Percentiles rank a stretch among this genome's conserved stretches.
phyloP scores from a whole-genome alignment of 306 rosid species.

The Amphicarpaea edgeworthii region DNA sequence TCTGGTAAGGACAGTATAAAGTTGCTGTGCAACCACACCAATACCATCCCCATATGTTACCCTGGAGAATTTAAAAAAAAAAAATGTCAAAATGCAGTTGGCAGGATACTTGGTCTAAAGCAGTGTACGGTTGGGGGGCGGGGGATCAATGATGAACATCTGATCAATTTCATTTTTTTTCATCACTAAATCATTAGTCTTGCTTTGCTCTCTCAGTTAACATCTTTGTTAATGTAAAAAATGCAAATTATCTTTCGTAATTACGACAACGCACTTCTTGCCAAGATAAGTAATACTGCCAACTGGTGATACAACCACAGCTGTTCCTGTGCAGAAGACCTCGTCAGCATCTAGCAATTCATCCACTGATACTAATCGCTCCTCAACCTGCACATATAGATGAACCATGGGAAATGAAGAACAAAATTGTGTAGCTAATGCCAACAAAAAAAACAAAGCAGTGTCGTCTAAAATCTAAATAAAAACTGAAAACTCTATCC shows the following conservation, averaged over 20 bases:
- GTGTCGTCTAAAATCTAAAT: neutral
- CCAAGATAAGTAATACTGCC: conserved; percentile 89
- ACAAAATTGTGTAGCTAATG: conserved; percentile 12
- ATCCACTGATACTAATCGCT: conserved; percentile 82
- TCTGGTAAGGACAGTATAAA: conserved; percentile 82
- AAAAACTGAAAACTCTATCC: conserved; percentile 8
- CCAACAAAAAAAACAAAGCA: conserved; percentile 16
- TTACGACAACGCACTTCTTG: conserved; percentile 57
- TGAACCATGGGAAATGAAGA: conserved; percentile 19
- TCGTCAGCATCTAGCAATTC: conserved; percentile 94
- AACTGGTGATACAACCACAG: conserved; percentile 97
- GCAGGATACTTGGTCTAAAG: neutral
- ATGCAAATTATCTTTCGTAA: conserved; percentile 22
- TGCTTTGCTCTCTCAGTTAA: conserved; percentile 23
- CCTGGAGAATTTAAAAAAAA: conserved; percentile 53
- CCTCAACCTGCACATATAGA: conserved; percentile 81
- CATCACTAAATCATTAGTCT: no score
- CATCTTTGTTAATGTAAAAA: conserved; percentile 34
- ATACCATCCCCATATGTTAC: conserved; percentile 64
- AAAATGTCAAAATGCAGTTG: neutral
- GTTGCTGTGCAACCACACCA: conserved; percentile 83
- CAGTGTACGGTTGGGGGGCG: no score
- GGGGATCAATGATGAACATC: neutral
- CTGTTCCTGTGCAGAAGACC: conserved; percentile 96
- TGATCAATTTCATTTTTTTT: neutral